Percentiles rank a stretch among this genome's conserved stretches.
These are phyloP conservation scores for Ogataea populi-albae DNA, from an alignment of 805 yeast species.

Conservation along the genomic window DNA sequence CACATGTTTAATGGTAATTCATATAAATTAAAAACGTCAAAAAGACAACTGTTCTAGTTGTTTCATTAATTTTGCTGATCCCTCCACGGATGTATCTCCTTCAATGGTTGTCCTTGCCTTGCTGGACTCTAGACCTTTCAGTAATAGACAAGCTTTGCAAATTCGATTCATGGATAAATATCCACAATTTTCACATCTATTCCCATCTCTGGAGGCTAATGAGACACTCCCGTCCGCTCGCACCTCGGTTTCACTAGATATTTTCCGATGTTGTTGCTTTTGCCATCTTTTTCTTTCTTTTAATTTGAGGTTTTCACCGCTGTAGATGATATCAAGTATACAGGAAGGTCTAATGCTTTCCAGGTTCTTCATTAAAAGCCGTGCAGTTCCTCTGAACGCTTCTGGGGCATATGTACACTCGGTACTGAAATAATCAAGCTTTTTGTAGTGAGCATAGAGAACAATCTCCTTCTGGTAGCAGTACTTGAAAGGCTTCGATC, in stretches of 20 bases:
- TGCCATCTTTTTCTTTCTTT: constrained; percentile 55
- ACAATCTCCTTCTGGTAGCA: constrained; percentile 97
- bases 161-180: constrained; percentile 82
- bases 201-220: constrained; percentile 50
- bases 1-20: no score
- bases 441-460: constrained; percentile 92
- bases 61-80: constrained; percentile 62
- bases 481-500: constrained; percentile 95
- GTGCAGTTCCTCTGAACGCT: constrained; percentile 96
- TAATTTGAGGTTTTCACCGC: constrained; percentile 83
- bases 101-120: constrained; percentile 66
- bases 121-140: constrained; percentile 78
- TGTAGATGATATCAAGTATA: constrained; percentile 88
- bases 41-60: constrained; percentile 64
- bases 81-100: constrained; percentile 46
- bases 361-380: constrained; percentile 84
- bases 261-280: constrained; percentile 36
- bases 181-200: constrained; percentile 85
- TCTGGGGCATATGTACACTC: constrained; percentile 99
- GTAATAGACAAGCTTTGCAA: constrained; percentile 88
- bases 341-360: constrained; percentile 91
- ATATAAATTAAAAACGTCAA: constrained; percentile 29
- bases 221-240: constrained; percentile 63
- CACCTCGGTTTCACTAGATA: constrained; percentile 49
- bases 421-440: constrained; percentile 92